Evolutionary conservation across 1,284 basidiomycete genomes (phyloP).

Genomic region (Ustilago trichophora): DNA sequence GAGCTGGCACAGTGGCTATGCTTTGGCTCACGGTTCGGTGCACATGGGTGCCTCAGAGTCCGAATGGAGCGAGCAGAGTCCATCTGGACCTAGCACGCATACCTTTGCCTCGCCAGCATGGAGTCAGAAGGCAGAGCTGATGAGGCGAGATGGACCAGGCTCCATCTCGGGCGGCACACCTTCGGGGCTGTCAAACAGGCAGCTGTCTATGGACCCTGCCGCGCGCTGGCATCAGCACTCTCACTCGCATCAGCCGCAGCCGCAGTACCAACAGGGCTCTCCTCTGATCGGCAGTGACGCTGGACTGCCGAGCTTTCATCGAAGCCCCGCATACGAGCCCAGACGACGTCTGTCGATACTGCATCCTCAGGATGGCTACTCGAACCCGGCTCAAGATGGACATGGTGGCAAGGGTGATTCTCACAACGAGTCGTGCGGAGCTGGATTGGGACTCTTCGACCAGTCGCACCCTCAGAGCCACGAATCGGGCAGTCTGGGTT

Average conservation of each 20-base stretch:
- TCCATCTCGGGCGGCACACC: slow-evolving; percentile 12
- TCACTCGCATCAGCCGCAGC: no score
- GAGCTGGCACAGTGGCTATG: slow-evolving; percentile 19
- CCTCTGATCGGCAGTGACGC: slow-evolving; percentile 4
- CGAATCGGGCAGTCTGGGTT: background rate
- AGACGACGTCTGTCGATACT: slow-evolving; percentile 16
- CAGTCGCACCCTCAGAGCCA: background rate
- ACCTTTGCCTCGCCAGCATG: slow-evolving; percentile 30
- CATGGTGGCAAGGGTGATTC: slow-evolving; percentile 3
- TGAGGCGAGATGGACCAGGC: slow-evolving; percentile 13
- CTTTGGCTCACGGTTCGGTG: background rate
- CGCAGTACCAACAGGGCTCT: slow-evolving; percentile 11
- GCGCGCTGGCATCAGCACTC: slow-evolving; percentile 15
- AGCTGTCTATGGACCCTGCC: slow-evolving; percentile 18
- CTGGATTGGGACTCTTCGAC: slow-evolving; percentile 10
- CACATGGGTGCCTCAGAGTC: slow-evolving; percentile 19
- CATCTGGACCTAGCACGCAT: slow-evolving; percentile 24
- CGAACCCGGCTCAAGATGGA: background rate
- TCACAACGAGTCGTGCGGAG: background rate
- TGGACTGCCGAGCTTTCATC: background rate
- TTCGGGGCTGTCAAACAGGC: slow-evolving; percentile 5
- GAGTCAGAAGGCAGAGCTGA: slow-evolving; percentile 34
- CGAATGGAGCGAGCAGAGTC: slow-evolving; percentile 40
- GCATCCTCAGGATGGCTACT: background rate
- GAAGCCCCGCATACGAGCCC: slow-evolving; percentile 10